Evolutionary conservation across 2,329 filamentous ascomycete species (phyloP), one percentile per base, ranked within the genome.

Genomic region (Colletotrichum eleusines): DNA sequence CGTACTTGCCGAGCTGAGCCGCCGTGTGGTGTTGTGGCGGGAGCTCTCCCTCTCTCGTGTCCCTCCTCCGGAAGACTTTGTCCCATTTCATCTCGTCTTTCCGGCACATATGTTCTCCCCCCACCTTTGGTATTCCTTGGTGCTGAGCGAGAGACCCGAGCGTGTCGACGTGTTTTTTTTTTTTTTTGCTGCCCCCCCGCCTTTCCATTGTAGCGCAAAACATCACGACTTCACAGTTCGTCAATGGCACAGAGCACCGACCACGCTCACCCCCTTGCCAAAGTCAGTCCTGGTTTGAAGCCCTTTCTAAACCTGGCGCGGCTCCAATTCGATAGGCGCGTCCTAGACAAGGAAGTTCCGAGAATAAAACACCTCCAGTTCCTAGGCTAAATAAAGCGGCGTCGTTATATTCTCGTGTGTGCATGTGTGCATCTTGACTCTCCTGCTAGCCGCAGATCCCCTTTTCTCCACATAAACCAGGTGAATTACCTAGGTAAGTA

Each of bases 381-480:
- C 58, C 28, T 18, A 35, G 35, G 28, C 57, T 18, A 20, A 44
- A 44, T 18, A 20, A 44, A 44, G 63, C 26, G 55, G 44, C 48
- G 6, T n/a, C n/a, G n/a, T n/a, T n/a, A n/a, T 38, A 28, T 57
- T 57, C 38, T 55, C 26, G 7, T 57, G 18, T 42, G 57, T 38
- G 7, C 31, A 33, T 33, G 7, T 7, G 7, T 33, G n/a, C n/a
- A n/a, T n/a, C n/a, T n/a, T n/a, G n/a, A n/a, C n/a, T n/a, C n/a
- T 58, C 69, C 64, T 71, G 64, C 64, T 71, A 71, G 69, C n/a
- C 48, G 69, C 58, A 71, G 64, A 69, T 71, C 53, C 16, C 64
- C 38, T 31, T 16, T 38, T 40, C 20, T n/a, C n/a, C n/a, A n/a
- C n/a, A n/a, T n/a, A n/a, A n/a, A n/a, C n/a, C n/a, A n/a, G n/a